These are phyloP conservation scores for Eucalyptus melliodora DNA, from an alignment of 345 rosid genomes.

Conservation along the genomic window DNA sequence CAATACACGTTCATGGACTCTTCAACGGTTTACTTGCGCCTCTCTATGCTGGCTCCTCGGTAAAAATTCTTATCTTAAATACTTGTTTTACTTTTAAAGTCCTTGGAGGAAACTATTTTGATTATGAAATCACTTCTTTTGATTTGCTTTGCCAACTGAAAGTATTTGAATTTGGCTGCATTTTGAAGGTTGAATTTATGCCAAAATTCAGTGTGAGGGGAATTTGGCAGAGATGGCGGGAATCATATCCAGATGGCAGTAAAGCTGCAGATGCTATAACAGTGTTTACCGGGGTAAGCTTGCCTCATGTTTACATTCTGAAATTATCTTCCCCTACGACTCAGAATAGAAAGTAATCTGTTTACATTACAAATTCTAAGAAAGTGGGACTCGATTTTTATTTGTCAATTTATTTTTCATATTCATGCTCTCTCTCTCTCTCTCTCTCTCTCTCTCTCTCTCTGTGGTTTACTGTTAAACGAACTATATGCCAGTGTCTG, in stretches of 20 bases:
- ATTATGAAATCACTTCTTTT: not conserved
- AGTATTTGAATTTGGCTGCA: not conserved
- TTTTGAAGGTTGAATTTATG: slow-evolving; percentile 82
- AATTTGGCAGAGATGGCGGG: slow-evolving; percentile 92
- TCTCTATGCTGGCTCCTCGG: slow-evolving; percentile 68
- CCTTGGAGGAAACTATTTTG: not conserved
- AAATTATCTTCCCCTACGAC: not conserved
- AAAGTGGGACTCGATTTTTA: not conserved
- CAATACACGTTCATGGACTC: slow-evolving; percentile 85
- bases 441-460: not conserved
- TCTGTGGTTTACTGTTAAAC: not conserved
- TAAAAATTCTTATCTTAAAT: slow-evolving; percentile 6
- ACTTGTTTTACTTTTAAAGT: not conserved
- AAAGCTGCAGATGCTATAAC: slow-evolving; percentile 51
- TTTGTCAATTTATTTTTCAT: not conserved
- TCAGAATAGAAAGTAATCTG: not conserved
- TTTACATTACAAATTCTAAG: not conserved
- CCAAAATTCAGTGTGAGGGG: slow-evolving; percentile 93
- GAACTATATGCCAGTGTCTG: not conserved
- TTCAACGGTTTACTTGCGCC: slow-evolving; percentile 90
- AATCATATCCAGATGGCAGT: slow-evolving; percentile 62
- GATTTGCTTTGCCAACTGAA: not conserved
- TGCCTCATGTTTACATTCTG: not conserved
- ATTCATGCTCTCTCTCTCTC: not conserved
- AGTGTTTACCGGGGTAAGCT: slow-evolving; percentile 89